Evolutionary conservation across 495 filamentous ascomycete species (phyloP).

Genomic region (Aspergillus nanangensis): DNA sequence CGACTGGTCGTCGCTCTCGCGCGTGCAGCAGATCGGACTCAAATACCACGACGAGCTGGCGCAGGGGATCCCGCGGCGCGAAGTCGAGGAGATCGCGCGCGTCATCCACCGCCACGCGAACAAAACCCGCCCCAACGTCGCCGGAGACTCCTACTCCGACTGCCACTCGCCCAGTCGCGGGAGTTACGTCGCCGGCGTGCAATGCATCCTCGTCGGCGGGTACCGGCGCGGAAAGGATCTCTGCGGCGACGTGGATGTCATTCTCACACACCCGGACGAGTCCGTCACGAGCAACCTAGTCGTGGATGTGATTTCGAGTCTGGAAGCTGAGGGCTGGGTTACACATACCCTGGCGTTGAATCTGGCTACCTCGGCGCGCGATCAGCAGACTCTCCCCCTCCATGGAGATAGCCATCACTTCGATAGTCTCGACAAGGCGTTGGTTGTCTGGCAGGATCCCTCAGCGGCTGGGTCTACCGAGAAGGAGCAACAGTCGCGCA

Average conservation of each 20-base stretch:
- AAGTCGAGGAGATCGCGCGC: conserved; percentile 66
- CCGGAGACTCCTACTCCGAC: too few species aligned
- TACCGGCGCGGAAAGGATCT: conserved; percentile 76
- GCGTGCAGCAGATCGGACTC: conserved; percentile 90
- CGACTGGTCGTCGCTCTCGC: conserved; percentile 69
- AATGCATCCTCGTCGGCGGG: conserved; percentile 75
- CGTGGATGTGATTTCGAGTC: conserved; percentile 57
- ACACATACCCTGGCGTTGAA: conserved; percentile 77
- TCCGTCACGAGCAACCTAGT: conserved; percentile 61
- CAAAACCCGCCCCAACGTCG: conserved; percentile 33
- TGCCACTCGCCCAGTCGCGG: too few species aligned
- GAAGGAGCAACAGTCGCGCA: conserved; percentile 35
- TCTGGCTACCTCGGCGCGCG: conserved; percentile 60
- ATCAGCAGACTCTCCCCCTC: conserved; percentile 63
- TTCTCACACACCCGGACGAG: conserved; percentile 76
- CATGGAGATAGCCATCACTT: conserved; percentile 46
- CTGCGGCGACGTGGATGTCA: conserved; percentile 79
- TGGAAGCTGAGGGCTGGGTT: conserved; percentile 67
- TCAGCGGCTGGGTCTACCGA: neutral
- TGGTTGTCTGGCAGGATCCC: conserved; percentile 90
- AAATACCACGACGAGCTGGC: conserved; percentile 91
- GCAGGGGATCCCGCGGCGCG: conserved; percentile 61
- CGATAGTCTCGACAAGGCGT: conserved; percentile 84
- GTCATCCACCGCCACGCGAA: conserved; percentile 60
- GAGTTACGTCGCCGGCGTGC: too few species aligned